A percentile compares a stretch with the other conserved stretches of the same genome.
These are phyloP conservation scores for Wilcoxina mikolae DNA, from an alignment of 495 filamentous ascomycete species.

Conservation along the genomic window DNA sequence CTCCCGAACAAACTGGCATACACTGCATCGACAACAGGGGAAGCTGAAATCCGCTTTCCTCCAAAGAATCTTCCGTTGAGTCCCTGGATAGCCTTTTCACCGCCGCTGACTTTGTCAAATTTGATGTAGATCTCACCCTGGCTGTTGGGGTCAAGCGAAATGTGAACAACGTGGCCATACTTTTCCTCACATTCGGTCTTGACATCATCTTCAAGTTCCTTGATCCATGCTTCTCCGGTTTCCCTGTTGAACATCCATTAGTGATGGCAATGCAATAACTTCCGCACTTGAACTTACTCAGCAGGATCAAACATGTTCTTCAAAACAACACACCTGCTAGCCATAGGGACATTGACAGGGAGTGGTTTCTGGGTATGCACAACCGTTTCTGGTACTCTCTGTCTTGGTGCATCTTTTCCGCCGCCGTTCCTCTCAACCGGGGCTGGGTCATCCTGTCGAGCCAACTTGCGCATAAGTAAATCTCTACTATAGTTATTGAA, in stretches of 20 bases:
- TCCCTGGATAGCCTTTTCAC: slow-evolving; percentile 93
- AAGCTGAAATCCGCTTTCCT: slow-evolving; percentile 73
- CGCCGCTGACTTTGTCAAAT: slow-evolving; percentile 85
- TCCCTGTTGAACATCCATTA: slow-evolving; percentile 53
- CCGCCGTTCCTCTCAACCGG: slow-evolving; percentile 42
- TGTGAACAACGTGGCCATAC: slow-evolving; percentile 97
- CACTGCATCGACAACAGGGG: slow-evolving; percentile 91
- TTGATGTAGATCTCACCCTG: slow-evolving; percentile 96
- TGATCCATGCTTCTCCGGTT: slow-evolving; percentile 75
- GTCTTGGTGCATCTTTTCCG: slow-evolving; percentile 36
- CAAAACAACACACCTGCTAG: slow-evolving; percentile 83
- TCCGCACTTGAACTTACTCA: slow-evolving; percentile 54
- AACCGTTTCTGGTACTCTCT: slow-evolving; percentile 54
- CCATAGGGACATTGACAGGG: slow-evolving; percentile 77
- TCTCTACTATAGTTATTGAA: slow-evolving; percentile 98
- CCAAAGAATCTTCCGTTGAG: slow-evolving; percentile 94
- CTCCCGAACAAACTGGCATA: slow-evolving; percentile 94
- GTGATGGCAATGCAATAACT: no score
- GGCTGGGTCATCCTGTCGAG: slow-evolving; percentile 77
- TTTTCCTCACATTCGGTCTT: slow-evolving; percentile 83
- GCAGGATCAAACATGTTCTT: slow-evolving; percentile 88
- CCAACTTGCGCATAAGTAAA: slow-evolving; percentile 93
- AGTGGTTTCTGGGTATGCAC: slow-evolving; percentile 69
- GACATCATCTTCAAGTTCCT: slow-evolving; percentile 89
- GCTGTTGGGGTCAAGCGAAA: slow-evolving; percentile 82